Conservation (phyloP, 192 early-diverging fungal species). For the Coemansia sp. region DNA sequence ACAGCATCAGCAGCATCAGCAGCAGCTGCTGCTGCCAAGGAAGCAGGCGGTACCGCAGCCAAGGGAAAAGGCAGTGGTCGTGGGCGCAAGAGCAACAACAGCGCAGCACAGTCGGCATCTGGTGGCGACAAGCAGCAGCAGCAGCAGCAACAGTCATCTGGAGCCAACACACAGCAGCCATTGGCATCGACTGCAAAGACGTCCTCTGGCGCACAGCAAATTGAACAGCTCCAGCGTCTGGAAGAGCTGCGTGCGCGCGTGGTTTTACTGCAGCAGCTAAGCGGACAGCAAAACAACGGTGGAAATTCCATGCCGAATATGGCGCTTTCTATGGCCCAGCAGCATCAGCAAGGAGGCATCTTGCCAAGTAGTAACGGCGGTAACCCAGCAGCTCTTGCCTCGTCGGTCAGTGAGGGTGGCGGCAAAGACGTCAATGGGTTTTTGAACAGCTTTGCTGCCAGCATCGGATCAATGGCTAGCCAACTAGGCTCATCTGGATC, state of each 20-base stretch:
- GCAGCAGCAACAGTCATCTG: not conserved
- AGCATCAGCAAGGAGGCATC: too few species aligned
- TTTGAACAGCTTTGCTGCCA: constrained; percentile 43
- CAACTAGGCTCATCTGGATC: constrained; percentile 36
- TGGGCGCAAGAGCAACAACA: not conserved
- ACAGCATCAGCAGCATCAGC: not conserved
- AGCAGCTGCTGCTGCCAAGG: not conserved
- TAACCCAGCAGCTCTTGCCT: too few species aligned
- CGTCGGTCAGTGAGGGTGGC: not conserved
- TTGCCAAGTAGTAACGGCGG: too few species aligned
- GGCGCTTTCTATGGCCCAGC: too few species aligned
- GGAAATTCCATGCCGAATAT: too few species aligned
- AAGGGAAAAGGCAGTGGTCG: not conserved
- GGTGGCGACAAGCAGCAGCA: not conserved
- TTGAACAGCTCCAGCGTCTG: constrained; percentile 39
- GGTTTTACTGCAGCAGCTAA: constrained; percentile 39
- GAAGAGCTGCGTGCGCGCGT: constrained; percentile 44
- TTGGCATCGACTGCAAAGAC: too few species aligned
- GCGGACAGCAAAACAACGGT: not conserved
- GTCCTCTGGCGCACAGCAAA: constrained; percentile 16
- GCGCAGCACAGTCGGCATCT: constrained; percentile 8
- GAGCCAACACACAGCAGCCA: too few species aligned
- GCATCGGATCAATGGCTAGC: constrained; percentile 39
- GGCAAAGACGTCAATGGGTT: constrained; percentile 35
- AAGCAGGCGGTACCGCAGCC: not conserved